A percentile compares a stretch with the other conserved stretches of the same genome.
These are phyloP conservation scores for Aspergillus asperescens DNA, from an alignment of 495 filamentous ascomycete species.

Conservation along the genomic window DNA sequence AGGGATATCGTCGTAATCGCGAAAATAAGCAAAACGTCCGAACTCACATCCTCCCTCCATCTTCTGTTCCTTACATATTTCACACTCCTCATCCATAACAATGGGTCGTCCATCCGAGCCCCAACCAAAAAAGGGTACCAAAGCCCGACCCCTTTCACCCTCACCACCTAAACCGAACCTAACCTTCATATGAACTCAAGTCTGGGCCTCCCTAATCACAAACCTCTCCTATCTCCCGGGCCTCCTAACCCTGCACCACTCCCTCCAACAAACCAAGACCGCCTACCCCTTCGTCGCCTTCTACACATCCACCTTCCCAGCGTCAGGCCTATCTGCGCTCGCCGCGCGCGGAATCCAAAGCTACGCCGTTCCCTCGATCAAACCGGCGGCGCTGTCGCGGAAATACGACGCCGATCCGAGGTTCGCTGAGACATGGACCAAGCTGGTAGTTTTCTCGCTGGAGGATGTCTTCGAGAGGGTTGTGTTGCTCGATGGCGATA, in stretches of 20 bases:
- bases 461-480: slow-evolving; percentile 64
- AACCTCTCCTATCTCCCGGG: slow-evolving; percentile 30
- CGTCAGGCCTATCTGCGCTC: slow-evolving; percentile 21
- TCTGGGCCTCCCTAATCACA: slow-evolving; percentile 31
- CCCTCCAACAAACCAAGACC: slow-evolving; percentile 19
- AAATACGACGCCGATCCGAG: slow-evolving; percentile 49
- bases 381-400: slow-evolving; percentile 9
- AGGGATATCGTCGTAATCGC: background rate
- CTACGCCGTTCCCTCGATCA: slow-evolving; percentile 18
- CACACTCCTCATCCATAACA: background rate
- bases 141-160: background rate
- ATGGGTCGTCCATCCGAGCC: background rate
- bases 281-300: slow-evolving; percentile 28
- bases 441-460: slow-evolving; percentile 70
- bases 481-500: slow-evolving; percentile 79
- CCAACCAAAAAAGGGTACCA: slow-evolving; percentile 7
- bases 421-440: slow-evolving; percentile 82
- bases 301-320: slow-evolving; percentile 26
- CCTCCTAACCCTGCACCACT: slow-evolving; percentile 27
- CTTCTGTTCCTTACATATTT: background rate
- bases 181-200: slow-evolving; percentile 5
- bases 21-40: background rate
- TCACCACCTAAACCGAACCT: background rate
- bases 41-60: background rate
- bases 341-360: slow-evolving; percentile 19